phyloP scores from a whole-genome alignment of 768 basidiomycete genomes.

The Sistotremastrum suecicum region DNA sequence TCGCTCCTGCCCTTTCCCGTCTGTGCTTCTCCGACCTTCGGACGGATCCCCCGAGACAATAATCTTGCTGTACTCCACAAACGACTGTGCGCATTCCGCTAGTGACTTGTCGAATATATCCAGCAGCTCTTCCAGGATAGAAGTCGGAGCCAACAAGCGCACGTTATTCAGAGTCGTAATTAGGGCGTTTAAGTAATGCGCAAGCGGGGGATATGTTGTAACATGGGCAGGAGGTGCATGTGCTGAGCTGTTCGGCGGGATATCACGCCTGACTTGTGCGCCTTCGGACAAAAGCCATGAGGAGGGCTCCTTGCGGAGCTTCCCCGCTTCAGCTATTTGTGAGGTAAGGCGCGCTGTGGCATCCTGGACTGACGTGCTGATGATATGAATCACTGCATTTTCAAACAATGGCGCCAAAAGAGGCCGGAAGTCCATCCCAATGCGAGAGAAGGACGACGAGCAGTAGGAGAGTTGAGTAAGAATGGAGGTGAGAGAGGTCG shows the following conservation, averaged over 20 bases:
- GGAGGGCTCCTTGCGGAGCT: slow-evolving; percentile 2
- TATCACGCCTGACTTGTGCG: slow-evolving; percentile 4
- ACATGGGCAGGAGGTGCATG: slow-evolving; percentile 50
- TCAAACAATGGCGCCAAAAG: slow-evolving; percentile 54
- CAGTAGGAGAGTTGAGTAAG: slow-evolving; percentile 93
- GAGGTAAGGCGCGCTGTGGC: slow-evolving; percentile 18
- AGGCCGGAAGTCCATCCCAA: slow-evolving; percentile 79
- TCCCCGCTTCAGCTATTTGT: slow-evolving; percentile 12
- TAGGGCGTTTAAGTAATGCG: slow-evolving; percentile 56
- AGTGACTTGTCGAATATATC: slow-evolving; percentile 39
- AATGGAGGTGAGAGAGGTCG: slow-evolving; percentile 61
- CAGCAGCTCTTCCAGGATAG: slow-evolving; percentile 36
- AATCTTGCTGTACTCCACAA: slow-evolving; percentile 32
- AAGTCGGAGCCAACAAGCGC: slow-evolving; percentile 63
- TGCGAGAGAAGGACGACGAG: slow-evolving; percentile 78
- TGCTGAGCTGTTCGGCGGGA: slow-evolving; percentile 1
- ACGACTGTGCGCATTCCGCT: slow-evolving; percentile 25
- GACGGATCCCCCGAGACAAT: slow-evolving; percentile 5
- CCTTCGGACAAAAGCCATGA: slow-evolving; percentile 12
- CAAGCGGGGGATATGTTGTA: slow-evolving; percentile 63
- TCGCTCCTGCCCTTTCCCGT: slow-evolving; percentile 17
- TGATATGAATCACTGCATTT: slow-evolving; percentile 43
- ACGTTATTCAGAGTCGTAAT: slow-evolving; percentile 66
- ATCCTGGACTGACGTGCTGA: slow-evolving; percentile 34
- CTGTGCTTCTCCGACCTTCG: slow-evolving; percentile 10